phyloP scores from a whole-genome alignment of 1,284 basidiomycete genomes.

The Sporisorium exsertum region DNA sequence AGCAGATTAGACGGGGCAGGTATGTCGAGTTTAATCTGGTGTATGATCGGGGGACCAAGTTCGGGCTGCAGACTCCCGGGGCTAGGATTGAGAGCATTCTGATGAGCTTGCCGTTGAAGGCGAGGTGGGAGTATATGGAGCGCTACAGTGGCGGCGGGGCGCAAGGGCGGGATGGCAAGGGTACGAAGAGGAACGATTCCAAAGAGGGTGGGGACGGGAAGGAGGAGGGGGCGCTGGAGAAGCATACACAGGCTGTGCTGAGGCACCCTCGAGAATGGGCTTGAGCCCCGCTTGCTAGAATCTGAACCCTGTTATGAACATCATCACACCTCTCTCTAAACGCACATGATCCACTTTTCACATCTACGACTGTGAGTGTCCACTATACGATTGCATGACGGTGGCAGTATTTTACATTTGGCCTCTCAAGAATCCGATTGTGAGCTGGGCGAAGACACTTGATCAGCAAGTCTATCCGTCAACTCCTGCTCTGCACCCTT shows the following conservation, averaged over 20 bases:
- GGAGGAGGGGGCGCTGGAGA: constrained; percentile 40
- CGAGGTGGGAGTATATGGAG: constrained; percentile 68
- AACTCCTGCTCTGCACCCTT: constrained; percentile 2
- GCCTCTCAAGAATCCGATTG: neutral
- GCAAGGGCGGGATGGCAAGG: constrained; percentile 48
- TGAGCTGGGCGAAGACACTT: constrained; percentile 2
- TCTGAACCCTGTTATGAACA: no score
- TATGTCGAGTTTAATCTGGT: constrained; percentile 69
- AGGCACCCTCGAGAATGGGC: constrained; percentile 61
- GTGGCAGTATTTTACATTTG: neutral
- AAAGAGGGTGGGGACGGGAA: neutral
- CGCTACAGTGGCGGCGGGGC: constrained; percentile 56
- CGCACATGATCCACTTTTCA: neutral
- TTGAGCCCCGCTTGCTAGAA: neutral
- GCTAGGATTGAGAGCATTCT: constrained; percentile 68
- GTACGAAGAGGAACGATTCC: constrained; percentile 20
- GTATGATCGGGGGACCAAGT: constrained; percentile 69
- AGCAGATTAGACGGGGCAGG: constrained; percentile 62
- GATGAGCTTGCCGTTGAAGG: constrained; percentile 67
- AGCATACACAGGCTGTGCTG: constrained; percentile 50
- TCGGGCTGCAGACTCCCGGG: constrained; percentile 67
- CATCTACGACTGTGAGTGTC: neutral
- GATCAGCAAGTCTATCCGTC: constrained; percentile 9
- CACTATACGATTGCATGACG: neutral
- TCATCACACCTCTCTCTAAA: constrained; percentile 3